Evolutionary conservation across 2,329 filamentous ascomycete genomes (phyloP), one percentile per base, ranked within the genome.

Genomic region (Hymenoscyphus fructigenus): DNA sequence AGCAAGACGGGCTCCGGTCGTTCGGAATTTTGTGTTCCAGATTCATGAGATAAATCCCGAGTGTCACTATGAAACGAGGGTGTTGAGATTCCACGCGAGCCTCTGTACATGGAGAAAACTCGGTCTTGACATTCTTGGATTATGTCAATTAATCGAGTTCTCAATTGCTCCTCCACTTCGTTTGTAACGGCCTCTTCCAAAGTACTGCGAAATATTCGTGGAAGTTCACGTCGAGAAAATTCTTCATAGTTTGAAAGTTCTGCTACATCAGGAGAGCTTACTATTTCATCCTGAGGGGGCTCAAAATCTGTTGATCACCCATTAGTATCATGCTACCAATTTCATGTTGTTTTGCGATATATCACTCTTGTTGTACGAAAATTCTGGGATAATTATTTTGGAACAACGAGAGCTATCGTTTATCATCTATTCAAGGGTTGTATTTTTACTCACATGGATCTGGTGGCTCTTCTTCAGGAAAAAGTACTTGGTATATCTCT

Each of bases 401-500:
- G n/a, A 53, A 17, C 29, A 32, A 32, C 29, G 29, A 32, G 41
- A 20, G 41, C 15, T 15, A 15, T 17, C 20, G 41, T 14, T 6
- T 32, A 7, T 32, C 29, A 32, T 32, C 29, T 6, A 32, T 32
- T 7, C 29, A 6, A 32, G 29, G 29, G 29, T 7, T 32, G 29
- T 32, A 23, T 20, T 15, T 53, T 9, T 57, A 28, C 55, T 57
- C 28, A 57, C 55, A 57, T 57, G 55, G 55, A 17, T 34, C 29
- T 34, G 20, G 23, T 29, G 28, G 17, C 28, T n/a, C 26, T 12
- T 28, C 55, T n/a, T 34, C 23, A n/a, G 55, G 55, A 57, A 57
- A 57, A 26, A 57, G 23, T n/a, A 57, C 17, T n/a, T 28, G 15
- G 55, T 57, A 57, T n/a, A 57, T 57, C 23, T 57, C 20, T 34